phyloP scores from a whole-genome alignment of 192 early-diverging fungal genomes.

The Spizellomyces sp. region DNA sequence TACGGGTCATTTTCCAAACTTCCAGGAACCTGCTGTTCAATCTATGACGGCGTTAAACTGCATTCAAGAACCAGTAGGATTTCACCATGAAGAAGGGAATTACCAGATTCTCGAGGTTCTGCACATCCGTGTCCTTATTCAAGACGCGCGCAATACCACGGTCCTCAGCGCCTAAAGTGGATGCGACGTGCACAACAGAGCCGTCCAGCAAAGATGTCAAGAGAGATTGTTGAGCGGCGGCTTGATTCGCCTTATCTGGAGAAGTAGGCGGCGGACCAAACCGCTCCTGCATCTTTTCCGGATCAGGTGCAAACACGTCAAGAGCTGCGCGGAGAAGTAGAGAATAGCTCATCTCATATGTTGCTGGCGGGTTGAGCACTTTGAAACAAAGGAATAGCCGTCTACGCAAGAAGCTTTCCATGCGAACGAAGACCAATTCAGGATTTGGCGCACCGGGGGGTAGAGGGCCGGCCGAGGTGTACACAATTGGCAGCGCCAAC shows the following conservation, averaged over 20 bases:
- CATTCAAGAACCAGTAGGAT: neutral
- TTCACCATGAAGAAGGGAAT: neutral
- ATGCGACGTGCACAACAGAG: conserved; percentile 26
- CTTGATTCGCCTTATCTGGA: neutral
- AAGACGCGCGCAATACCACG: conserved; percentile 31
- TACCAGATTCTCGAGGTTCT: conserved; percentile 48
- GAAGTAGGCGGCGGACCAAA: neutral
- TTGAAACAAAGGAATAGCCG: conserved; percentile 74
- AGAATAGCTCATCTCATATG: conserved; percentile 50
- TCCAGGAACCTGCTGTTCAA: conserved; percentile 61
- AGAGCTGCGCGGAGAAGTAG: conserved; percentile 38
- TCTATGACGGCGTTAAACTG: conserved; percentile 27
- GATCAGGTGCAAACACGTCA: conserved; percentile 52
- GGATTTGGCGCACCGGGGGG: conserved; percentile 32
- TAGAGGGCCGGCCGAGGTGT: conserved; percentile 38
- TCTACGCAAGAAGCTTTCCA: conserved; percentile 63
- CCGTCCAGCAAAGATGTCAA: conserved; percentile 43
- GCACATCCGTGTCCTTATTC: conserved; percentile 40
- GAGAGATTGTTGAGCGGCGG: conserved; percentile 13
- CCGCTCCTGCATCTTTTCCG: conserved; percentile 38
- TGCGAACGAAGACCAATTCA: conserved; percentile 50
- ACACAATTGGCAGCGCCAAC: conserved; percentile 51
- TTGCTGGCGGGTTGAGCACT: conserved; percentile 52
- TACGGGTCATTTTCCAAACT: conserved; percentile 69
- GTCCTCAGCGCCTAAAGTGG: conserved; percentile 35